Conservation (phyloP, 306 rosid species). For the Trifolium repens region DNA sequence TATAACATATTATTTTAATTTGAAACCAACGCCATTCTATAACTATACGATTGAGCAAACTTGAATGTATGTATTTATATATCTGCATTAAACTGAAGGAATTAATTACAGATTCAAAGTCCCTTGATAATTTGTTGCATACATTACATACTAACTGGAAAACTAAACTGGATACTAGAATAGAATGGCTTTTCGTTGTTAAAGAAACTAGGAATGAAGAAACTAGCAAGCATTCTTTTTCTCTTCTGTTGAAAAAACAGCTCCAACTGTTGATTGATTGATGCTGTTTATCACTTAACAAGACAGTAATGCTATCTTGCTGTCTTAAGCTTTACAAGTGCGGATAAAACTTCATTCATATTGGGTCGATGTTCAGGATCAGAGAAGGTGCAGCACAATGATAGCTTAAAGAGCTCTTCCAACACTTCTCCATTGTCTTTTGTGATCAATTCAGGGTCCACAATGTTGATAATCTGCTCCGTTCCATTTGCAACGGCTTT, state of each 20-base stretch:
- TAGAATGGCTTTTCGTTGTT: constrained; percentile 9
- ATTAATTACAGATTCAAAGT: constrained; percentile 6
- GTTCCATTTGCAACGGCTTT: constrained; percentile 62
- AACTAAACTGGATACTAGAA: constrained; percentile 15
- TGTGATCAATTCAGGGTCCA: constrained; percentile 64
- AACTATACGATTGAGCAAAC: not conserved
- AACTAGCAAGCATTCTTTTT: not conserved
- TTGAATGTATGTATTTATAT: not conserved
- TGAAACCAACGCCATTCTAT: not conserved
- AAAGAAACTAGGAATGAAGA: constrained; percentile 4
- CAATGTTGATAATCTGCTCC: constrained; percentile 43
- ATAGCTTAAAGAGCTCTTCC: constrained; percentile 63
- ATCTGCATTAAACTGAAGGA: constrained; percentile 7
- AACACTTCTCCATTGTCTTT: constrained; percentile 44
- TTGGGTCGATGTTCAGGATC: constrained; percentile 70
- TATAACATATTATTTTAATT: not conserved
- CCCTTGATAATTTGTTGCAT: not conserved
- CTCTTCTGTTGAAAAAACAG: constrained; percentile 2
- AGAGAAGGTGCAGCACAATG: constrained; percentile 64
- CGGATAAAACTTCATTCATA: constrained; percentile 59
- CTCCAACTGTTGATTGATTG: constrained; percentile 2
- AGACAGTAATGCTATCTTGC: constrained; percentile 24
- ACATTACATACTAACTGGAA: constrained; percentile 24
- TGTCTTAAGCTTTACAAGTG: constrained; percentile 57
- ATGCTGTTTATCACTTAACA: constrained; percentile 29